Conservation (phyloP, 2,329 filamentous ascomycete species). For the Scorias spongiosa region DNA sequence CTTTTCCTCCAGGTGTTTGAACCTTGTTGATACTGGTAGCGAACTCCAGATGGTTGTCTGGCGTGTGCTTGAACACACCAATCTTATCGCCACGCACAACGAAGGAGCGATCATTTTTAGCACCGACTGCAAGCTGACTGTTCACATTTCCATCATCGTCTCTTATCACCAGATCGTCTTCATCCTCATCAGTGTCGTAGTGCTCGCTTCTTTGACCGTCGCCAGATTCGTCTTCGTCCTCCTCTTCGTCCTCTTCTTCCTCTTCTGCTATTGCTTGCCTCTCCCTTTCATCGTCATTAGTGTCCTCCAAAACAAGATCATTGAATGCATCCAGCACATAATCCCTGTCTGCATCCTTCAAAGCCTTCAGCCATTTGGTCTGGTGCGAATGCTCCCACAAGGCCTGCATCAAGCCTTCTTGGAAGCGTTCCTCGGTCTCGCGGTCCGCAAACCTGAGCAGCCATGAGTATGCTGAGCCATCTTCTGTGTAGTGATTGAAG, state of each 20-base stretch:
- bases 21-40: slow-evolving; percentile 96
- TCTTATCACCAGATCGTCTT: slow-evolving; percentile 54
- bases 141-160: slow-evolving; percentile 73
- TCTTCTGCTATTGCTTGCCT: slow-evolving; percentile 39
- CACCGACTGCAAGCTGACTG: slow-evolving; percentile 86
- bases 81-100: slow-evolving; percentile 96
- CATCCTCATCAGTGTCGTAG: slow-evolving; percentile 63
- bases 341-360: slow-evolving; percentile 76
- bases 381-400: slow-evolving; percentile 95
- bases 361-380: slow-evolving; percentile 77
- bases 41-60: slow-evolving; percentile 85
- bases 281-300: slow-evolving; percentile 39
- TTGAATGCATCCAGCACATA: slow-evolving; percentile 94
- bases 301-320: slow-evolving; percentile 82
- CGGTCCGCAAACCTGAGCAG: slow-evolving; percentile 82
- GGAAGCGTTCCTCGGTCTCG: slow-evolving; percentile 66
- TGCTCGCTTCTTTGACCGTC: slow-evolving; percentile 56
- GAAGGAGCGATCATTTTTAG: slow-evolving; percentile 93
- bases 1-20: slow-evolving; percentile 67
- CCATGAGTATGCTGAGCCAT: slow-evolving; percentile 91
- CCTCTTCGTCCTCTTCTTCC: slow-evolving; percentile 38
- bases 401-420: slow-evolving; percentile 86
- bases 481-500: slow-evolving; percentile 86
- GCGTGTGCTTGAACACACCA: slow-evolving; percentile 93
- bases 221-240: slow-evolving; percentile 48